Percentiles rank a stretch among this genome's conserved stretches.
Evolutionary conservation across 2,329 filamentous ascomycete species (phyloP).

Genomic region (Colletotrichum zoysiae): DNA sequence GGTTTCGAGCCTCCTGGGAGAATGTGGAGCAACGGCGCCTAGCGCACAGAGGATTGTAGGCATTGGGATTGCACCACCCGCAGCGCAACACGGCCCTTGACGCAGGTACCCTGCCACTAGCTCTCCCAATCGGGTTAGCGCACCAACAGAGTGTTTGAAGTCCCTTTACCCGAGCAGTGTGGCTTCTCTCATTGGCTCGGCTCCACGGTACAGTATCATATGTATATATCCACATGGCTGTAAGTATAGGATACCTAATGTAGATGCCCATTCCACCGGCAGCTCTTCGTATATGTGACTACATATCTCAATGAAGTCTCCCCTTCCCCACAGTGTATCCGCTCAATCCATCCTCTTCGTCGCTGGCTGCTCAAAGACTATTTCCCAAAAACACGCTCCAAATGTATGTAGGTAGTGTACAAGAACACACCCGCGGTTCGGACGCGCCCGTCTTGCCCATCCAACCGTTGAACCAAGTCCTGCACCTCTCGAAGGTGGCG

Average conservation of each 20-base stretch:
- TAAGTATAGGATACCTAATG: not conserved
- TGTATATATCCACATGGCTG: not conserved
- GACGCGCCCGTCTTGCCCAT: constrained; percentile 33
- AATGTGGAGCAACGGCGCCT: constrained; percentile 25
- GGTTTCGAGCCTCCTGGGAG: constrained; percentile 34
- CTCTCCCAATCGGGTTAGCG: constrained; percentile 14
- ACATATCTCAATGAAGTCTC: not conserved
- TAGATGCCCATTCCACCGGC: no score
- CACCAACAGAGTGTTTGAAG: constrained; percentile 38
- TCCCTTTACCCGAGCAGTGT: constrained; percentile 23
- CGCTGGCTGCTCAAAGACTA: not conserved
- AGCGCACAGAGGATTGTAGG: constrained; percentile 5
- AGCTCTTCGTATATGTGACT: no score
- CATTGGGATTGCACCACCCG: no score
- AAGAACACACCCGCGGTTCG: constrained; percentile 29
- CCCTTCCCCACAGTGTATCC: constrained; percentile 3
- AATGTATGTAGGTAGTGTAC: not conserved
- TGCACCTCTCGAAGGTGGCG: constrained; percentile 20
- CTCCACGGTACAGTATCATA: no score
- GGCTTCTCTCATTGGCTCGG: constrained; percentile 10
- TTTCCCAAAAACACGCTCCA: not conserved
- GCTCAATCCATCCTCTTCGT: not conserved
- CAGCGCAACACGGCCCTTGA: not conserved
- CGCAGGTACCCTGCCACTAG: constrained; percentile 29
- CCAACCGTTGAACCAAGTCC: constrained; percentile 37